phyloP scores from a whole-genome alignment of 306 rosid genomes.

The Parietaria judaica region DNA sequence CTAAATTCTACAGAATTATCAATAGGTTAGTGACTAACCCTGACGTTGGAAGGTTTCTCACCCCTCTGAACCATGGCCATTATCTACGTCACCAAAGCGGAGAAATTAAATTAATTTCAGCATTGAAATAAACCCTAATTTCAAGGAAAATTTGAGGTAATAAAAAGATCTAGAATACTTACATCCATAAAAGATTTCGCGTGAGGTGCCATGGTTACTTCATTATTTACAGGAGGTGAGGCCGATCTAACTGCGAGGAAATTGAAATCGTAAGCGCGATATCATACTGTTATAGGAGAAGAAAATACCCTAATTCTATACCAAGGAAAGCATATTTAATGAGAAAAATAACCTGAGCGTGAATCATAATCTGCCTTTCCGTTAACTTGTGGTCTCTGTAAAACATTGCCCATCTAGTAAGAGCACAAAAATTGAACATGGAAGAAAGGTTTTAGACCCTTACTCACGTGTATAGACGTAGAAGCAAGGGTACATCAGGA shows the following conservation, averaged over 20 bases:
- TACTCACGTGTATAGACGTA: too few relatives aligned
- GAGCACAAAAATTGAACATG: constrained; percentile 11
- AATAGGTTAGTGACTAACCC: constrained; percentile 33
- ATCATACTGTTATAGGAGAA: background rate
- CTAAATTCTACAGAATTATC: constrained; percentile 15
- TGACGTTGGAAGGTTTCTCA: constrained; percentile 75
- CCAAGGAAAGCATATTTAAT: constrained; percentile 3
- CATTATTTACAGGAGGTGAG: constrained; percentile 60
- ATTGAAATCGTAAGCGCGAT: constrained; percentile 15
- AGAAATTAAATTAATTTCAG: constrained; percentile 14
- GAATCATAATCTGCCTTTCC: constrained; percentile 54
- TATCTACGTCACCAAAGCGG: constrained; percentile 46
- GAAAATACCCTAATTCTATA: background rate
- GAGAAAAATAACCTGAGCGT: constrained; percentile 46
- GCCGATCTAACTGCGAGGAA: constrained; percentile 66
- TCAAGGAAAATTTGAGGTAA: constrained; percentile 8
- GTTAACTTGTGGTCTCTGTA: constrained; percentile 61
- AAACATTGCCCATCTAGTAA: constrained; percentile 6
- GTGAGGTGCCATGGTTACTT: constrained; percentile 62
- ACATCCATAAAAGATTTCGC: constrained; percentile 80
- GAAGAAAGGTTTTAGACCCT: background rate
- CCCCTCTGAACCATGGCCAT: constrained; percentile 92
- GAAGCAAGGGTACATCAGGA: too few relatives aligned
- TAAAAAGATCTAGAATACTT: constrained; percentile 19
- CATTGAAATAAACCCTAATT: background rate